Conservation (phyloP, 2,329 filamentous ascomycete genomes). For the Fusarium anguioides region DNA sequence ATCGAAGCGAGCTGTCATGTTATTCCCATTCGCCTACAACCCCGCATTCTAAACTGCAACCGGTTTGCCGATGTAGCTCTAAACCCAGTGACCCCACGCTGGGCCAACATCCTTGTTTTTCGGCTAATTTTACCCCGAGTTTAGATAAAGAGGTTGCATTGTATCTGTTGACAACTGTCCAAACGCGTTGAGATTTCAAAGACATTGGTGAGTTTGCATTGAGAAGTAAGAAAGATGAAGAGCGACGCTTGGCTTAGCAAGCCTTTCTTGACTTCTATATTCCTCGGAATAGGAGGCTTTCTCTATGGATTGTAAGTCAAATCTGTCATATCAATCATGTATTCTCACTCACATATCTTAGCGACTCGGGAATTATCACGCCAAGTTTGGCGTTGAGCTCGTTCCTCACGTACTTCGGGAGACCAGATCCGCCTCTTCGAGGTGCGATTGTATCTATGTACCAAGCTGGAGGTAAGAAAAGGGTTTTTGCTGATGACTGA, state of each 20-base stretch:
- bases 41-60: slow-evolving; percentile 36
- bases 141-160: slow-evolving; percentile 17
- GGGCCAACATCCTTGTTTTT: slow-evolving; percentile 1
- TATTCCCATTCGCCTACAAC: background rate
- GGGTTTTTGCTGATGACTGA: accelerated
- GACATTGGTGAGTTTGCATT: background rate
- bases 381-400: slow-evolving; percentile 53
- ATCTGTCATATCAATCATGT: accelerated
- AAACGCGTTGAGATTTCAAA: background rate
- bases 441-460: slow-evolving; percentile 56
- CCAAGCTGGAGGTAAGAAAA: slow-evolving; percentile 52
- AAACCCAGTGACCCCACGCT: slow-evolving; percentile 23
- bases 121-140: slow-evolving; percentile 32
- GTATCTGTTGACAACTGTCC: background rate
- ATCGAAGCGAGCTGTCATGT: slow-evolving; percentile 6
- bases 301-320: slow-evolving; percentile 53
- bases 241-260: slow-evolving; percentile 51
- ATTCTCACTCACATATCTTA: slow-evolving; percentile 4
- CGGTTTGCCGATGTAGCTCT: slow-evolving; percentile 11
- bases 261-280: slow-evolving; percentile 53
- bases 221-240: slow-evolving; percentile 31
- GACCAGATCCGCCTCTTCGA: slow-evolving; percentile 49
- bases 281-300: slow-evolving; percentile 55
- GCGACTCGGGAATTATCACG: slow-evolving; percentile 57
- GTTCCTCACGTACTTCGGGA: slow-evolving; percentile 51